Evolutionary conservation across 179 eudicot genomes (phyloP).

Genomic region (Spergularia azorica): DNA sequence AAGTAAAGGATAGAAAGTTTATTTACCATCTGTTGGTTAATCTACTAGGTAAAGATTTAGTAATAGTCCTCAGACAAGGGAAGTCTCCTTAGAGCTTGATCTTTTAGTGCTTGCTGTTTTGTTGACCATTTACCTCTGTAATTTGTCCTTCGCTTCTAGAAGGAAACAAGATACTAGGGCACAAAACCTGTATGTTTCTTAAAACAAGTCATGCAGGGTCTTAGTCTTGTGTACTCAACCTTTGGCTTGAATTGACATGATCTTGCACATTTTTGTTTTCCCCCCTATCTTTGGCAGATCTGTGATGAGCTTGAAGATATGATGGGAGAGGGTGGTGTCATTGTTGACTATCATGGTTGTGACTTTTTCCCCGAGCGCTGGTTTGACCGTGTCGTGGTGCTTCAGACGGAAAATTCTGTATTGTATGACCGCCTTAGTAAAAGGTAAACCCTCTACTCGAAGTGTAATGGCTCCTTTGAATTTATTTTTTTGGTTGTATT

Average conservation of each 20-base stretch:
- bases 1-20: no score
- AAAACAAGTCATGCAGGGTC: neutral
- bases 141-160: neutral
- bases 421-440: slow-evolving; percentile 75
- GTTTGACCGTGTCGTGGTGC: slow-evolving; percentile 83
- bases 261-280: neutral
- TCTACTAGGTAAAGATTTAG: neutral
- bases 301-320: slow-evolving; percentile 87
- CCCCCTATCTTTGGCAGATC: slow-evolving; percentile 44
- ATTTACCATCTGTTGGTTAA: no score
- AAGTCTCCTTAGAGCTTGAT: neutral
- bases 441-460: slow-evolving; percentile 39
- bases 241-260: slow-evolving; percentile 4
- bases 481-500: neutral
- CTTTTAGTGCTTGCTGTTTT: neutral
- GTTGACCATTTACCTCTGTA: neutral
- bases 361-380: slow-evolving; percentile 95
- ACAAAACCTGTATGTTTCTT: no score
- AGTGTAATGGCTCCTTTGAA: neutral
- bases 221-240: neutral
- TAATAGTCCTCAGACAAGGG: neutral
- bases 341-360: slow-evolving; percentile 89
- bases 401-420: slow-evolving; percentile 76
- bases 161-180: no score
- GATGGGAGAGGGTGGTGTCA: slow-evolving; percentile 81